Evolutionary conservation across 2,329 filamentous ascomycete species (phyloP), one percentile per base, ranked within the genome.

Genomic region (Byssothecium circinans): DNA sequence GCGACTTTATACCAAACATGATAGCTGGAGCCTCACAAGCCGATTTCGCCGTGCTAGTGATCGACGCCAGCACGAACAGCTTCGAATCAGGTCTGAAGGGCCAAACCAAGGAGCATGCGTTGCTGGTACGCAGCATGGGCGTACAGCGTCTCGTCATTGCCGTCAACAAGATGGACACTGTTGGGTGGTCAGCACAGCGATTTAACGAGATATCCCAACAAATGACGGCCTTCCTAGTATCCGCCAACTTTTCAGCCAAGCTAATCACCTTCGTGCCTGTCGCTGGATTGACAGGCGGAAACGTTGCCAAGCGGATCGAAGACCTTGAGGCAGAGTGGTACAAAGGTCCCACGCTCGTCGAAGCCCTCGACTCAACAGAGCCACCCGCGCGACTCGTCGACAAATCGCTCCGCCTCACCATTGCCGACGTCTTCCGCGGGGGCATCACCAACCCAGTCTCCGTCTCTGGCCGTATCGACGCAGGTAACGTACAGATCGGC

Each of bases 1-100:
- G 86, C 51, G 94, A 99, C 68, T 99, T 97, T 66, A 91, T 99
- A 17, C 94, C 94, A 0, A 99, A 96, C 70, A 99, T 99, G 94
- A 96, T 99, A 68, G 92, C 92, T 2, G 94, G 94, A 12, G 91
- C 92, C 3, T 94, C 89, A 49, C 92, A 96, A 72, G 95, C 94
- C 8, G 94, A 99, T 68, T 94, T 97, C 70, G 94, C 91, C 0
- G 87, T 99, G 0, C 77, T 99, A 2, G 94, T 99, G 17, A 89
- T 99, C 50, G 94, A 99, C 68, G 88, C 92, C 4, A 87, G 88
- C 48, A 89, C 84, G 0, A 94, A 92, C 27, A 91, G 91, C 27
- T 96, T 97, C 57, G 94, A 99, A 69, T 91, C 90, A 3, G 95
- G 94, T 0, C 76, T 97, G 25, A 92, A 88, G 65, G 94, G 94